phyloP scores from a whole-genome alignment of 768 basidiomycete species.

The Rhodotorula paludigena region DNA sequence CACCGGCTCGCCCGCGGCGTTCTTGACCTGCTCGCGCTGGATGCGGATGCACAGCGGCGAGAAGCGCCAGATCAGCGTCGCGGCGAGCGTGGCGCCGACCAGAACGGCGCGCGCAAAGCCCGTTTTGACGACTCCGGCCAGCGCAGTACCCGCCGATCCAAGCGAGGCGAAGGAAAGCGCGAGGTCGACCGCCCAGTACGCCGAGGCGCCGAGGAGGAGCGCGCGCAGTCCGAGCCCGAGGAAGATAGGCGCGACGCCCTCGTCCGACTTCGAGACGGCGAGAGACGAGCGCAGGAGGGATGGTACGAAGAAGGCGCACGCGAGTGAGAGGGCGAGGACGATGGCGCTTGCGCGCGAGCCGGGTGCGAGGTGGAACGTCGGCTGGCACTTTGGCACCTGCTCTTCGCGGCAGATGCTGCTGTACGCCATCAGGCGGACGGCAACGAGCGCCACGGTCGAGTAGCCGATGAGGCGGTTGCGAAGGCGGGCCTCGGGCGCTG shows the following conservation, averaged over 20 bases:
- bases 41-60: conserved; percentile 72
- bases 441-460: conserved; percentile 60
- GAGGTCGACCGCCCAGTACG: conserved; percentile 80
- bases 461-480: conserved; percentile 72
- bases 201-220: conserved; percentile 58
- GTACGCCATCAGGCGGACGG: conserved; percentile 67
- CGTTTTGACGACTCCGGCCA: conserved; percentile 50
- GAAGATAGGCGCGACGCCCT: conserved; percentile 64
- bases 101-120: conserved; percentile 59
- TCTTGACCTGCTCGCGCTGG: conserved; percentile 45
- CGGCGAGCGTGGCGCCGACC: conserved; percentile 51
- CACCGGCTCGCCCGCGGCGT: conserved; percentile 43
- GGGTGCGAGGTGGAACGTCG: conserved; percentile 68
- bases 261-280: conserved; percentile 63
- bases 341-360: conserved; percentile 53
- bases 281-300: conserved; percentile 58
- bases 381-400: conserved; percentile 78
- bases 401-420: conserved; percentile 93
- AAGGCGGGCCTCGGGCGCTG: conserved; percentile 64
- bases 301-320: conserved; percentile 59
- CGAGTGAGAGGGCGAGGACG: conserved; percentile 59
- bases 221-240: conserved; percentile 59
- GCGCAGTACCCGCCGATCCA: conserved; percentile 42
- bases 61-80: conserved; percentile 64
- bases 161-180: conserved; percentile 53